Base-by-base conservation (phyloP, 495 filamentous ascomycete species). In the Thozetella sp. region DNA sequence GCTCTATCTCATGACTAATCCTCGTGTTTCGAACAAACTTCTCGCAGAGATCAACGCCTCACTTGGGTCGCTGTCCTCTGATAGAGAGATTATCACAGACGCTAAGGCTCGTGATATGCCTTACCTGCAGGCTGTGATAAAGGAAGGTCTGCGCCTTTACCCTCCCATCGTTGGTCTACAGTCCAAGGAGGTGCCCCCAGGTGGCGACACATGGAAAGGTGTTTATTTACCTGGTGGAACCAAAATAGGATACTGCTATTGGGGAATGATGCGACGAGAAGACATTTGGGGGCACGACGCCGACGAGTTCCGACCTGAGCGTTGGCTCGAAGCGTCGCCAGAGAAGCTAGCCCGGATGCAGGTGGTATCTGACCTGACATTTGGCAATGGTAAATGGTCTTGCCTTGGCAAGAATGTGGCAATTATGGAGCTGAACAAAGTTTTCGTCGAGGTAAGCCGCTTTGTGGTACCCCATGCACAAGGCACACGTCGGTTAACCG, bases 171-270 rank as follows among this genome's bases (percentile, higher is more conserved):
- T 62, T 25, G 79, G 65, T 66, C 75, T 69, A 51, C 80, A 86
- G 73, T 66, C 66, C 51, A 68, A 84, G 67, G 53, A 77, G 65
- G 64, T 76, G 56, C 51, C 78, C 59, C 57, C 69, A 62, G 81
- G 74, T 6, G 87, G 85, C 1, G 65, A 85, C 34, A 68, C 77
- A 2, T 61, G 88, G 1, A 74, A 80, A 24, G 83, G 83, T 2
- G 69, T 76, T 19, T 80, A 76, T 54, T 76, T 82, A 1, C 86
- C 87, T 1, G 78, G 76, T 22, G 86, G 85, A 3, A 85, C 82
- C 1, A 79, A 84, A 60, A 77, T 90, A 22, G 79, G 70, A 23
- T 58, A 56, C 26, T 58, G 54, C 22, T 30, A 61, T 20, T 68
- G 56, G 51, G 63, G 63, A 15, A 60, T 75, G 3, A 51, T 69